Evolutionary conservation across 2,329 filamentous ascomycete species (phyloP), one percentile per base, ranked within the genome.

Genomic region (Penicillium sp.): DNA sequence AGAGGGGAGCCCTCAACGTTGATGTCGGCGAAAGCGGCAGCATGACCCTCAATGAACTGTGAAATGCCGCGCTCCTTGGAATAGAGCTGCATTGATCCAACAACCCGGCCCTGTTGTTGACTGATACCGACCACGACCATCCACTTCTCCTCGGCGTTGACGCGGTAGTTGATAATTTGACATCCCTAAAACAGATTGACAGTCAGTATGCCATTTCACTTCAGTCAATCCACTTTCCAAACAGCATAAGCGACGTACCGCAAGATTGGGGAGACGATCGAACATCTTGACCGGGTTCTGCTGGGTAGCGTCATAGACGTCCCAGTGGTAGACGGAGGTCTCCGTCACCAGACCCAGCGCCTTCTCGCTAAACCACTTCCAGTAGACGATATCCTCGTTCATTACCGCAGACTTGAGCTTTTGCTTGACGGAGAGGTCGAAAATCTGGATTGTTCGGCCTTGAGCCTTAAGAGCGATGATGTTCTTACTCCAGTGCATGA

Each of bases 81-180:
- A 81, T 97, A 98, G 38, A 99, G 86, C 80, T 99, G 96, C 90
- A 99, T 95, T 65, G 92, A 91, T 68, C 95, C 95, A 45, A 96
- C 93, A 45, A 99, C 93, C 63, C 95, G 92, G 59, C 93, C 94
- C 76, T 93, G 89, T 74, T 96, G 91, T 76, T 93, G 92, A 61
- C 93, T 93, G 71, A 99, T 99, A 72, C 95, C 95, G 60, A 99
- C 93, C 59, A 97, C 89, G 33, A 96, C 93, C 89, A 96, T 96
- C 95, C 95, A 99, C 80, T 97, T 97, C 76, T 93, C 92, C 68
- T 99, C 94, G 67, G 89, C 87, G 78, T 94, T 97, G 70, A 96
- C 91, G 70, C 94, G 92, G 82, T 99, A 99, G 83, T 98, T 99
- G 86, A 99, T 99, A 79, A 99, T 99, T 87, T 99, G 95, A 80